A percentile compares a stretch with the other conserved stretches of the same genome.
Conservation (phyloP, 345 rosid genomes). For the Pseudoturritis turrita region DNA sequence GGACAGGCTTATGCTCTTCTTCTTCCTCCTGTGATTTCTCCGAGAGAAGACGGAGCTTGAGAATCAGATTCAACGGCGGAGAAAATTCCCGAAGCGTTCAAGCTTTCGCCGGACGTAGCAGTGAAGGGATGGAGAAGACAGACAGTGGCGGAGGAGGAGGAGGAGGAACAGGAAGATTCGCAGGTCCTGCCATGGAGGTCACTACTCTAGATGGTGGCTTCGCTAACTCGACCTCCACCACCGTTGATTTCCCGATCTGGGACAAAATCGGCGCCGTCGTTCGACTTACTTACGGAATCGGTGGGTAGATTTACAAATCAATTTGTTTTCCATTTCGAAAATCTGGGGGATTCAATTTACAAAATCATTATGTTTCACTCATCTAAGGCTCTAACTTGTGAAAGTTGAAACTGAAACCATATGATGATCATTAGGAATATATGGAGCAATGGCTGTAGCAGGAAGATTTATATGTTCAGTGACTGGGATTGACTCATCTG, state of each 20-base stretch:
- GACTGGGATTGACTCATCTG: conserved; percentile 75
- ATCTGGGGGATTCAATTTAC: no score
- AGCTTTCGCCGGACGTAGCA: conserved; percentile 44
- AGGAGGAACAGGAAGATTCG: conserved; percentile 27
- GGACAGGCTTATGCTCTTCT: conserved; percentile 31
- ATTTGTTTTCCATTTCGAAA: background rate
- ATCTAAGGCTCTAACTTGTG: background rate
- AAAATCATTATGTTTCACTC: background rate
- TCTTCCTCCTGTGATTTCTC: conserved; percentile 23
- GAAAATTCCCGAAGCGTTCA: conserved; percentile 29
- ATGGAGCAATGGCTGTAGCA: conserved; percentile 87
- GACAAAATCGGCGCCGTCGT: conserved; percentile 88
- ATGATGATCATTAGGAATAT: conserved; percentile 49
- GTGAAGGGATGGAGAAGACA: conserved; percentile 49
- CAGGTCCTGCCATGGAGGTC: conserved; percentile 64
- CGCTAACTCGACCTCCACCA: conserved; percentile 40
- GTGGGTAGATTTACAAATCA: conserved; percentile 32
- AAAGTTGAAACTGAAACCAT: background rate
- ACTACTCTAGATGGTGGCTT: conserved; percentile 68
- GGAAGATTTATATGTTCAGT: conserved; percentile 90
- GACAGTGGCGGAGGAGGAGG: conserved; percentile 30
- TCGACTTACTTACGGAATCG: conserved; percentile 87
- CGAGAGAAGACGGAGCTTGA: conserved; percentile 27
- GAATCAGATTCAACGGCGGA: conserved; percentile 25
- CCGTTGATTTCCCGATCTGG: conserved; percentile 75